phyloP scores from a whole-genome alignment of 805 yeast species.

The Cyberlindnera petersonii region DNA sequence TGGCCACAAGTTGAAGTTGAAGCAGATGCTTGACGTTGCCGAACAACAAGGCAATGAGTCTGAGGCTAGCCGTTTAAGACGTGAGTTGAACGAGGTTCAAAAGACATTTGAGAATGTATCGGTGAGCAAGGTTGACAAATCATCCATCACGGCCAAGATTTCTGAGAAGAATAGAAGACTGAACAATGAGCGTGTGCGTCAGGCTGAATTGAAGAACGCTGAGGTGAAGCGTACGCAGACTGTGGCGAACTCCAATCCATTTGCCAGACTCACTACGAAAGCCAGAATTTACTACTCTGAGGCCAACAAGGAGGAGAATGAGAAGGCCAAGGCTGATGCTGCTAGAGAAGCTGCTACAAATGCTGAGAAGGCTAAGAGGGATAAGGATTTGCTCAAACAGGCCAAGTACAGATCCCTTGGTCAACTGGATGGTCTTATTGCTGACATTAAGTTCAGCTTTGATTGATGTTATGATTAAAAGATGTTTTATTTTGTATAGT shows the following conservation, averaged over 20 bases:
- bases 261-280: slow-evolving; percentile 82
- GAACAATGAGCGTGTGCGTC: slow-evolving; percentile 71
- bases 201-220: slow-evolving; percentile 68
- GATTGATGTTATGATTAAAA: slow-evolving; percentile 20
- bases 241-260: slow-evolving; percentile 66
- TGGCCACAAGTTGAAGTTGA: slow-evolving; percentile 62
- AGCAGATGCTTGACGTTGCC: slow-evolving; percentile 75
- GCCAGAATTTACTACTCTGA: slow-evolving; percentile 74
- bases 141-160: slow-evolving; percentile 30
- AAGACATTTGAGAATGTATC: slow-evolving; percentile 33
- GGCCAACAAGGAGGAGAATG: slow-evolving; percentile 52
- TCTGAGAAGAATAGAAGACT: slow-evolving; percentile 68
- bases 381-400: slow-evolving; percentile 41
- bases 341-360: slow-evolving; percentile 40
- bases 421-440: slow-evolving; percentile 49
- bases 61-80: slow-evolving; percentile 35
- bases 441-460: slow-evolving; percentile 38
- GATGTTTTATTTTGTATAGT: slow-evolving; percentile 1
- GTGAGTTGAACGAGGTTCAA: slow-evolving; percentile 35
- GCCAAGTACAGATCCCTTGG: slow-evolving; percentile 58
- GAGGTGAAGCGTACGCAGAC: slow-evolving; percentile 46
- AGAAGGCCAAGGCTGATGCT: slow-evolving; percentile 53
- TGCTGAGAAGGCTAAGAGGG: slow-evolving; percentile 40
- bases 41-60: slow-evolving; percentile 41
- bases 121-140: slow-evolving; percentile 32